Conservation (phyloP, 1,284 basidiomycete species). For the Rhodotorula sp. region DNA sequence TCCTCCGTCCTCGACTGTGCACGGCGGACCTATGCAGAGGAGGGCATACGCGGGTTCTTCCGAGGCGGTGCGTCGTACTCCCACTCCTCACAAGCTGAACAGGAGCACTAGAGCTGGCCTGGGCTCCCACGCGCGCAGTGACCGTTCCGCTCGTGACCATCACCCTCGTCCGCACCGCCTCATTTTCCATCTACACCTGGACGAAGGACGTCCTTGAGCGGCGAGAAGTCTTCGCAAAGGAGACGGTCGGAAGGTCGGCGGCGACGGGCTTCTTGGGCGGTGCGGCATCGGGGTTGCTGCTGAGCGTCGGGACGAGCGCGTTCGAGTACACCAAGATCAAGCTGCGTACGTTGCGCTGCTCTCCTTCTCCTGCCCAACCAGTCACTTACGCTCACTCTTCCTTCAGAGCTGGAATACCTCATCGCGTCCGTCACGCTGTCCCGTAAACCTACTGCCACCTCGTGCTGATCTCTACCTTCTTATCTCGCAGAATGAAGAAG, state of each 20-base stretch:
- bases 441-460: slow-evolving; percentile 30
- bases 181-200: slow-evolving; percentile 53
- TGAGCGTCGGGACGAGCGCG: slow-evolving; percentile 36
- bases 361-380: not conserved
- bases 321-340: slow-evolving; percentile 44
- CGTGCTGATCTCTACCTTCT: not conserved
- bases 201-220: slow-evolving; percentile 18
- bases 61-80: slow-evolving; percentile 60
- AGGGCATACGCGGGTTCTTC: slow-evolving; percentile 89
- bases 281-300: slow-evolving; percentile 34
- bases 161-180: slow-evolving; percentile 85
- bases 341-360: slow-evolving; percentile 20
- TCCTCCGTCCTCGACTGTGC: slow-evolving; percentile 45
- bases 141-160: slow-evolving; percentile 95
- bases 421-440: slow-evolving; percentile 60
- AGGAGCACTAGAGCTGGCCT: not conserved
- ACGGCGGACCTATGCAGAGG: slow-evolving; percentile 67
- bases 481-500: slow-evolving; percentile 34
- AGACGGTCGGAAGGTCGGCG: slow-evolving; percentile 5
- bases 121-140: slow-evolving; percentile 35
- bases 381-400: not conserved
- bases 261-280: slow-evolving; percentile 33
- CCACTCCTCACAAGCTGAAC: not conserved
- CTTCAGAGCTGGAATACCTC: slow-evolving; percentile 76
- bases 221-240: not conserved